Evolutionary conservation across 1,139 yeast species (phyloP).

Genomic region (Suhomyces ambrosiae): DNA sequence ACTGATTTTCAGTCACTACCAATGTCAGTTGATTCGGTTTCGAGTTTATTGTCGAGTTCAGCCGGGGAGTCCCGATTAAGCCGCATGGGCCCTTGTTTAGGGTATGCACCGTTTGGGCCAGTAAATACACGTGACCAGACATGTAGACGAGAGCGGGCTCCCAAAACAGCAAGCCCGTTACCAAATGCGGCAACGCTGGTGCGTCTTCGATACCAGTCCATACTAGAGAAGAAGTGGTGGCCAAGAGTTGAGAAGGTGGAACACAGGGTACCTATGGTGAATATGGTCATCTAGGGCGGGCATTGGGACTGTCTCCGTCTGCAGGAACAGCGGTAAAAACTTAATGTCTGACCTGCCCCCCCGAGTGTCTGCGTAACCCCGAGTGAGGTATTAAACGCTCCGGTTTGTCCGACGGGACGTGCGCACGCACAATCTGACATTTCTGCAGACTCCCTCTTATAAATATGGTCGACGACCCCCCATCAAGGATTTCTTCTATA

Average conservation of each 20-base stretch:
- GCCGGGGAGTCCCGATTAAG: constrained; percentile 7
- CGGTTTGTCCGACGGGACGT: constrained; percentile 13
- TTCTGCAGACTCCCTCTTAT: constrained; percentile 10
- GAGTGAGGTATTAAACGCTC: constrained; percentile 13
- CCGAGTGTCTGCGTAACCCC: constrained; percentile 11
- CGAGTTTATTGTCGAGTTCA: too few species aligned
- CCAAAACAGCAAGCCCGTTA: constrained; percentile 12
- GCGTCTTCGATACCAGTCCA: neutral
- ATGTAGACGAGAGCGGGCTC: constrained; percentile 4
- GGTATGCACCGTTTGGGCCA: neutral
- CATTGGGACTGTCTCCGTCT: too few species aligned
- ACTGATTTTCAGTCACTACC: too few species aligned
- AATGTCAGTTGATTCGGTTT: too few species aligned
- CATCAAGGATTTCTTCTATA: constrained; percentile 11
- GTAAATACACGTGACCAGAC: constrained; percentile 4
- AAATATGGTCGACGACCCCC: constrained; percentile 10
- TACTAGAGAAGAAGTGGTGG: too few species aligned
- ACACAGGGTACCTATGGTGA: too few species aligned
- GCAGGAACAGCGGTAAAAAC: too few species aligned
- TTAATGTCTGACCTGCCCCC: too few species aligned
- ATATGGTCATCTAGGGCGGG: too few species aligned
- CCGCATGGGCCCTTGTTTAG: constrained; percentile 1
- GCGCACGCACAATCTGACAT: constrained; percentile 11
- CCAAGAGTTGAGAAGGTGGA: too few species aligned
- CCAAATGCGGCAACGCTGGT: constrained; percentile 10